phyloP scores from a whole-genome alignment of 495 filamentous ascomycete species.

The Trichocladium uniseriatum region DNA sequence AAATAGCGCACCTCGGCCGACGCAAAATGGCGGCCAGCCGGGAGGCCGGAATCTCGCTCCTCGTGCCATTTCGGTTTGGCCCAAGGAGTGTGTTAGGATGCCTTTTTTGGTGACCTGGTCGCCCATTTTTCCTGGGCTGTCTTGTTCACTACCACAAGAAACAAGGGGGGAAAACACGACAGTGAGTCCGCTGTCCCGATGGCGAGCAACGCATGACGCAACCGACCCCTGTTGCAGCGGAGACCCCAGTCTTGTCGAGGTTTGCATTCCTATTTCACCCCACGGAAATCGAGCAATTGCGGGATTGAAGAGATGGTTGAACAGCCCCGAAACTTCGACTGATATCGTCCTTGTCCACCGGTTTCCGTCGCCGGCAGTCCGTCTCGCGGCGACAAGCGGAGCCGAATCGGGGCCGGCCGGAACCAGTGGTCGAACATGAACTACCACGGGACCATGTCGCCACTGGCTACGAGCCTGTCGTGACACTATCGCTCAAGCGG shows the following conservation, averaged over 20 bases:
- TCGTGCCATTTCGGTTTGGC: neutral
- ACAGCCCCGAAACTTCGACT: neutral
- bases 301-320: no score
- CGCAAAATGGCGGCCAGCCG: neutral
- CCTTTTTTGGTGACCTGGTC: neutral
- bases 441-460: neutral
- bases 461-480: no score
- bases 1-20: conserved; percentile 12
- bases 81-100: neutral
- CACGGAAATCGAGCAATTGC: neutral
- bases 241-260: neutral
- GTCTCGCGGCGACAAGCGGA: neutral
- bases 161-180: no score
- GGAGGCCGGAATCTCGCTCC: conserved; percentile 3
- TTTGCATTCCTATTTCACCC: neutral
- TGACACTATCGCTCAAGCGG: no score
- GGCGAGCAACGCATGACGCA: conserved; percentile 5
- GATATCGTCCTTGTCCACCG: no score
- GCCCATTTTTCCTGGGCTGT: conserved; percentile 3
- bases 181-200: no score
- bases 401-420: neutral
- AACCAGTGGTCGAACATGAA: neutral
- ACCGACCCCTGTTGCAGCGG: neutral
- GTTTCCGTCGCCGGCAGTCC: neutral
- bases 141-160: no score